Base-by-base conservation (phyloP, 192 early-diverging fungal species). In the Rhizophlyctis rosea region DNA sequence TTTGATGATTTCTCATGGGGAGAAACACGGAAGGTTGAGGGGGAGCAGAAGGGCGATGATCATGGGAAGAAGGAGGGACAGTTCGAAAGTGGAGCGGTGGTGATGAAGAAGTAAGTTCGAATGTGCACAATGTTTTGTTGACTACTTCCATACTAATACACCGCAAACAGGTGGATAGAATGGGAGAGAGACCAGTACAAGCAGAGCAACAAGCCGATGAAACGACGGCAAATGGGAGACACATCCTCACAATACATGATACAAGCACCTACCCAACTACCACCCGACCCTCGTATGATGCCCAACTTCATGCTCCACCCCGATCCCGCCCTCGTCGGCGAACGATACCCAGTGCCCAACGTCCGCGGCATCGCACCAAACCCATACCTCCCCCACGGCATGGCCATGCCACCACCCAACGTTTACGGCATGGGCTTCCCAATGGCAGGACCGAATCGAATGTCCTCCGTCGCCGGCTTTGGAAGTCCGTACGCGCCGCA, bases 1-100 rank as follows among this genome's bases (percentile, higher is more conserved):
- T 79, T 81, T 61, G 80, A 81, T 56, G 77, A 81, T 55, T 77
- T 81, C 50, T 74, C 70, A 13, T 81, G 81, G 81, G 81, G 81
- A 29, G 69, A 78, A 23, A 84, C 82, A 21, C 54, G 82, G 18
- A 66, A 68, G 53, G 71, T 84, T 4, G 70, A 71, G 32, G 82
- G 82, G 28, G 75, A 79, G 39, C 31, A 33, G 14, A 56, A 63
- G 57, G 82, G 81, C n/a, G 85, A 84, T 32, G 87, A 84, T 68
- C 91, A 94, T 61, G 79, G 83, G 48, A 78, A 78, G 16, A 57
- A 50, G 36, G 68, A 63, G 39, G 54, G 62, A 16, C 24, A 4
- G 4, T 64, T 57, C n/a, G 62, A 64, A 28, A 54, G 34, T 14
- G 21, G 54, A 29, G 62, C 62, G 39, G 62, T 56, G n/a, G 53